Base-by-base conservation (phyloP, 2,329 filamentous ascomycete species). In the Claviceps sp. region DNA sequence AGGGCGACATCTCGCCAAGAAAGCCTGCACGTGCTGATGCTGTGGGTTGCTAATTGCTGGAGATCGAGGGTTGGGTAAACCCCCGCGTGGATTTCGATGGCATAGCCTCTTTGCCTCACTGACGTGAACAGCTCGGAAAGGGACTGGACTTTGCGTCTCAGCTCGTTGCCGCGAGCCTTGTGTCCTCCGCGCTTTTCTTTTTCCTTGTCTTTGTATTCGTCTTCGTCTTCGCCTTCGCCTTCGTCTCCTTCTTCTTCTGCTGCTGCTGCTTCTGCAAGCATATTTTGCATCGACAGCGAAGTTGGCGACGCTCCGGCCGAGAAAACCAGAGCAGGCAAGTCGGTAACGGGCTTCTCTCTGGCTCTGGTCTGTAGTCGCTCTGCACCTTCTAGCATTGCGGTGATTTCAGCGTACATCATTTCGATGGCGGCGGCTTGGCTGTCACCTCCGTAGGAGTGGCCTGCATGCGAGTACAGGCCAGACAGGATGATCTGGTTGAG, bases 271-370 rank as follows among this genome's bases (percentile, higher is more conserved):
- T 45, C 46, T 1, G 42, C 45, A 2, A 60, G 36, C 4, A 63
- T 51, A 41, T 63, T 61, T 52, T 63, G 61, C 9, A 63, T 56
- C 1, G 61, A 58, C 48, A 63, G 42, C 1, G 82, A 80, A 0
- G 86, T 89, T 0, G 87, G 87, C 18, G 87, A 88, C 0, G 87
- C 87, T 5, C 87, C 87, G 0, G 89, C 82, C 0, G 83, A 87
- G 2, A 91, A 70, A 1, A 58, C 53, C 51, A 63, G 54, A 26
- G 56, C 48, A 2, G 61, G 57, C 20, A 61, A 52, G 20, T 52
- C 34, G 1, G 53, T 9, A 1, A 57, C 43, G n/a, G 50, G 49
- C 41, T 50, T 47, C n/a, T 59, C 57, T 4, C 52, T 47, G 1
- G 61, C 61, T 16, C 52, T 54, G 11, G 41, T 36, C 7, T 26